Conservation (phyloP, 192 early-diverging fungal species). For the Coemansia sp. region DNA sequence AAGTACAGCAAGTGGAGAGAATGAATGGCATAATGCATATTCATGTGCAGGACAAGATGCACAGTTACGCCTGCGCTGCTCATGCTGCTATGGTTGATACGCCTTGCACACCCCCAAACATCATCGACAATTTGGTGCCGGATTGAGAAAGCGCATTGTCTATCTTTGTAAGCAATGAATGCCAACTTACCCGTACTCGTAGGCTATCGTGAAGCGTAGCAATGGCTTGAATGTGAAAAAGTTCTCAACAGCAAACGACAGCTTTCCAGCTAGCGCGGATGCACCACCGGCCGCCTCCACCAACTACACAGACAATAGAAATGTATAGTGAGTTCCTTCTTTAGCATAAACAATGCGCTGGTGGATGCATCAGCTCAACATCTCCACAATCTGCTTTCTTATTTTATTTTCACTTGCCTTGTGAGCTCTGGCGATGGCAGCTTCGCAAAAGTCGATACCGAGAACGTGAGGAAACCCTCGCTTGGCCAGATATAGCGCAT, state of each 20-base stretch:
- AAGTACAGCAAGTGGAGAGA: not conserved
- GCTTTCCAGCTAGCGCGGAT: conserved; percentile 19
- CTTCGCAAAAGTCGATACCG: conserved; percentile 71
- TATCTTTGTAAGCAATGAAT: conserved; percentile 3
- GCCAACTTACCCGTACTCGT: conserved; percentile 53
- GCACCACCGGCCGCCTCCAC: conserved; percentile 21
- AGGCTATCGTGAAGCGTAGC: conserved; percentile 45
- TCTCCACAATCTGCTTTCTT: not conserved
- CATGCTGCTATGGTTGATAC: not conserved
- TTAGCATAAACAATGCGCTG: conserved; percentile 1
- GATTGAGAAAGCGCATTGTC: conserved; percentile 3
- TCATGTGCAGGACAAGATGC: not conserved
- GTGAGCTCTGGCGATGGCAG: conserved; percentile 59
- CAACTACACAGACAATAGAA: conserved; percentile 24
- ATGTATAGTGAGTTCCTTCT: not conserved
- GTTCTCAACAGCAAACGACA: conserved; percentile 44
- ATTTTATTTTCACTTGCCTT: conserved; percentile 26
- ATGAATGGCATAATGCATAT: not conserved
- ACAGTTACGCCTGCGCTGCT: not conserved
- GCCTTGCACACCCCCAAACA: not conserved
- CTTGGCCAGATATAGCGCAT: conserved; percentile 75
- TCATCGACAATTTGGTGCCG: not conserved
- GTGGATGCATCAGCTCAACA: conserved; percentile 2
- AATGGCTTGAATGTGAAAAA: conserved; percentile 34
- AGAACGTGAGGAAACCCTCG: conserved; percentile 42